phyloP scores from a whole-genome alignment of 2,329 filamentous ascomycete species.

The Colletotrichum sp. region DNA sequence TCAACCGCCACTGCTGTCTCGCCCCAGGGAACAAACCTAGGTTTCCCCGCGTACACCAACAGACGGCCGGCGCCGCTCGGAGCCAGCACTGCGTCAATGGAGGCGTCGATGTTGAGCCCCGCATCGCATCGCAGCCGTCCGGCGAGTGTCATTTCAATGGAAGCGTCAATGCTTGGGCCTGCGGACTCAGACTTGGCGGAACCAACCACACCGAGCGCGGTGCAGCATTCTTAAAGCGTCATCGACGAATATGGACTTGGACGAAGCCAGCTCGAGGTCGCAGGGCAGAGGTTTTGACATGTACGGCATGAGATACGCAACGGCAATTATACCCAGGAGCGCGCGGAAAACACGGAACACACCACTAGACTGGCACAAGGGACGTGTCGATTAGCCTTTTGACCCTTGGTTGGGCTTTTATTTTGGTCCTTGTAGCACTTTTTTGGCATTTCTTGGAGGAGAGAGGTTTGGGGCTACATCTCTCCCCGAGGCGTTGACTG shows the following conservation, averaged over 20 bases:
- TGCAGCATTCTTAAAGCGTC: background rate
- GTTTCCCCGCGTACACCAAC: slow-evolving; percentile 14
- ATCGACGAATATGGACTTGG: background rate
- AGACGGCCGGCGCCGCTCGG: slow-evolving; percentile 10
- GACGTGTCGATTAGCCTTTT: background rate
- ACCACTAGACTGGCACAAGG: slow-evolving; percentile 2
- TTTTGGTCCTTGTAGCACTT: background rate
- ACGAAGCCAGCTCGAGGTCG: background rate
- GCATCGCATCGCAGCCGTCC: slow-evolving; percentile 8
- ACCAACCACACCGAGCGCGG: background rate
- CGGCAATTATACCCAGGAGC: slow-evolving; percentile 20
- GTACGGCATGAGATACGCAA: slow-evolving; percentile 20
- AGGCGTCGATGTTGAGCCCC: slow-evolving; percentile 17
- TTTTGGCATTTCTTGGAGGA: slow-evolving; percentile 5
- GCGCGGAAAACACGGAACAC: slow-evolving; percentile 13
- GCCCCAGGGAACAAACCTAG: slow-evolving; percentile 18
- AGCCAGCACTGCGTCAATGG: slow-evolving; percentile 22
- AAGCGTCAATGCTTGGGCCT: slow-evolving; percentile 16
- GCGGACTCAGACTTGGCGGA: background rate
- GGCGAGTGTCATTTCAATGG: slow-evolving; percentile 17
- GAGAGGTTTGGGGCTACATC: background rate
- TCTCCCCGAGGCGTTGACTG: slow-evolving; percentile 10
- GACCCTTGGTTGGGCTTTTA: background rate
- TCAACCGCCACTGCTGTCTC: slow-evolving; percentile 17
- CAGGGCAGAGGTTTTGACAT: background rate